A percentile compares a stretch with the other conserved stretches of the same genome.
These are phyloP conservation scores for Jamesozyma hellenica DNA, from an alignment of 805 yeast genomes.

Conservation along the genomic window DNA sequence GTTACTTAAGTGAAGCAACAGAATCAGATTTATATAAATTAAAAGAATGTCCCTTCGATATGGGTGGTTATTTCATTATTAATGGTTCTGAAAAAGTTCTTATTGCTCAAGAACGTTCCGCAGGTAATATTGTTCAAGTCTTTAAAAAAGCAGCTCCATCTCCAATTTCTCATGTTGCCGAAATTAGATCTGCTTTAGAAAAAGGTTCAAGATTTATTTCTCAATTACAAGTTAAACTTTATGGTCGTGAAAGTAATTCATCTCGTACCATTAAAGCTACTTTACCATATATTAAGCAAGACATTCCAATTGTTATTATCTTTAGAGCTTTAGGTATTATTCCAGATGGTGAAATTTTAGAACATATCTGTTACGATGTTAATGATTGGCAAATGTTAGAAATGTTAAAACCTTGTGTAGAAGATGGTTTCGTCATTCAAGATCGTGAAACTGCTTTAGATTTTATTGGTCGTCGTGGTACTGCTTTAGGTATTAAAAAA, in stretches of 20 bases:
- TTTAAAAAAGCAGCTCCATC: conserved; percentile 96
- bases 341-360: conserved; percentile 97
- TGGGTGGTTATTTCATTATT: conserved; percentile 98
- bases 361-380: conserved; percentile 95
- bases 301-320: conserved; percentile 92
- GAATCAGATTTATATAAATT: conserved; percentile 91
- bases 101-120: conserved; percentile 97
- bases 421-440: conserved; percentile 96
- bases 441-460: conserved; percentile 97
- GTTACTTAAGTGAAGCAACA: conserved; percentile 80
- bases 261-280: conserved; percentile 91
- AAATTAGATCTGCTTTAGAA: conserved; percentile 91
- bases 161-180: conserved; percentile 92
- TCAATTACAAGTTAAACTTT: conserved; percentile 86
- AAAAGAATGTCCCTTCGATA: conserved; percentile 98
- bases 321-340: conserved; percentile 97
- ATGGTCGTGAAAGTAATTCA: conserved; percentile 64
- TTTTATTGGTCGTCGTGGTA: conserved; percentile 96
- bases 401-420: conserved; percentile 97
- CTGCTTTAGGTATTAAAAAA: conserved; percentile 89
- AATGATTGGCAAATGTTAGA: conserved; percentile 99
- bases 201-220: conserved; percentile 93
- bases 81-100: conserved; percentile 97
- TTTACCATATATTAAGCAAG: conserved; percentile 90
- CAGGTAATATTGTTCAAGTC: conserved; percentile 97